Evolutionary conservation across 371 early-diverging fungal species (phyloP), one percentile per base, ranked within the genome.

Genomic region (Mucor mucedo): DNA sequence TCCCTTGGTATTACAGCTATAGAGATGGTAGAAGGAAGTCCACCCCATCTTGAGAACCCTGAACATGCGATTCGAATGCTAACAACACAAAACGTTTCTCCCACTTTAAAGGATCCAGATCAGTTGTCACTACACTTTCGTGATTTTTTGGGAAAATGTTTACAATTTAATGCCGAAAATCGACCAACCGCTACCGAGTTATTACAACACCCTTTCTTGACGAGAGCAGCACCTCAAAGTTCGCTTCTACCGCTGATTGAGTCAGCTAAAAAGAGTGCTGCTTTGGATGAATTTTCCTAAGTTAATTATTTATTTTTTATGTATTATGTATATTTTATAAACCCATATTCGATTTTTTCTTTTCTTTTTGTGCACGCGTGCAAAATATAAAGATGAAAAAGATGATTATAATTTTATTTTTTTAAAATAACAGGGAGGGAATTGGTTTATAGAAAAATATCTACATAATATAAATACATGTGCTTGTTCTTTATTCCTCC

Each of bases 1-100:
- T 93, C 94, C 2, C 71, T 93, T 59, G 93, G 95, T 50, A 94
- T 96, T 60, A 92, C 93, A 84, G 92, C 95, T 2, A 97, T 96
- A 68, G 97, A 98, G 82, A 94, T 98, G 94, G 84, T 96, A 41
- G 95, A 97, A 72, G 92, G 93, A 54, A 94, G 92, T 74, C 97
- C 96, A 16, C 99, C 99, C 52, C 95, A 97, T 75, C 75, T 95
- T 13, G 92, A 95, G 59, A 92, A 94, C 72, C 92, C 94, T 61
- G 90, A 93, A 38, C 80, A 93, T 55, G 92, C 92, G 69, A 95
- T 69, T 39, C 64, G 47, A 30, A 32, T 64, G 39, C 49, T 69
- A 1, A 60, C 52, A 38, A 56, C 64, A 21, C 39, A 96, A 9
- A 49, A 39, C 8, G 55, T 94, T 54, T 57, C 95, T 0, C 96